Percentiles rank a stretch among this genome's conserved stretches.
phyloP scores from a whole-genome alignment of 805 yeast species.

The Yamadazyma kitorensis region DNA sequence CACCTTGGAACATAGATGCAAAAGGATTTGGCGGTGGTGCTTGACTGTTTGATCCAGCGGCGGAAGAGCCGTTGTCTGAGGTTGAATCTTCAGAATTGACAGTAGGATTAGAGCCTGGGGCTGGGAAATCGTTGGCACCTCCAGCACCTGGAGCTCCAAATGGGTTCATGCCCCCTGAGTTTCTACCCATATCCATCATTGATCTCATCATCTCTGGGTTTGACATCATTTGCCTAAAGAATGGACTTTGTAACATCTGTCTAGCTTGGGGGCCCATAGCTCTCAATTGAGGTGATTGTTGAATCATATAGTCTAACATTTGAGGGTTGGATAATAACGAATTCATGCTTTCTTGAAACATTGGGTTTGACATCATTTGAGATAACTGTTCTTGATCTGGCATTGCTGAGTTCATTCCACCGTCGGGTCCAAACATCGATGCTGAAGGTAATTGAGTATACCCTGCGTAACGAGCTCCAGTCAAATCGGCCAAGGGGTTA shows the following conservation, averaged over 20 bases:
- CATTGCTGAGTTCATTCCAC: constrained; percentile 71
- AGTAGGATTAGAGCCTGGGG: constrained; percentile 19
- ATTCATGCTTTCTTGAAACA: constrained; percentile 77
- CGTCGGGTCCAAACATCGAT: constrained; percentile 90
- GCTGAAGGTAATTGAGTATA: constrained; percentile 83
- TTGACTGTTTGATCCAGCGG: constrained; percentile 8
- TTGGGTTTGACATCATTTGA: constrained; percentile 76
- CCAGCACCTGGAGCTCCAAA: constrained; percentile 35
- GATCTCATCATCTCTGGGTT: constrained; percentile 85
- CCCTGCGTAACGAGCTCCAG: constrained; percentile 96
- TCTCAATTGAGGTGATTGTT: constrained; percentile 79
- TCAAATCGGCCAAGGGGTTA: constrained; percentile 87
- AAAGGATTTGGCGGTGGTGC: constrained; percentile 35
- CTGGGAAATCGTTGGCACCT: too few species aligned
- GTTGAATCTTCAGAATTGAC: constrained; percentile 12
- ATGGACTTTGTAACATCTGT: constrained; percentile 79
- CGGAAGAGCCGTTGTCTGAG: constrained; percentile 11
- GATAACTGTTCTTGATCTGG: constrained; percentile 77
- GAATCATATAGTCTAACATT: constrained; percentile 78
- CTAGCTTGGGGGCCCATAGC: constrained; percentile 89
- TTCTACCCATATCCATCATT: constrained; percentile 72
- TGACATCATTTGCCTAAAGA: constrained; percentile 63
- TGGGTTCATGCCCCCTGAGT: constrained; percentile 20
- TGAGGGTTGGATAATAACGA: constrained; percentile 83
- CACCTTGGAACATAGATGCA: constrained; percentile 33